Conservation (phyloP, 225 moss, liverwort and hornwort species). For the Straminergon stramineum region DNA sequence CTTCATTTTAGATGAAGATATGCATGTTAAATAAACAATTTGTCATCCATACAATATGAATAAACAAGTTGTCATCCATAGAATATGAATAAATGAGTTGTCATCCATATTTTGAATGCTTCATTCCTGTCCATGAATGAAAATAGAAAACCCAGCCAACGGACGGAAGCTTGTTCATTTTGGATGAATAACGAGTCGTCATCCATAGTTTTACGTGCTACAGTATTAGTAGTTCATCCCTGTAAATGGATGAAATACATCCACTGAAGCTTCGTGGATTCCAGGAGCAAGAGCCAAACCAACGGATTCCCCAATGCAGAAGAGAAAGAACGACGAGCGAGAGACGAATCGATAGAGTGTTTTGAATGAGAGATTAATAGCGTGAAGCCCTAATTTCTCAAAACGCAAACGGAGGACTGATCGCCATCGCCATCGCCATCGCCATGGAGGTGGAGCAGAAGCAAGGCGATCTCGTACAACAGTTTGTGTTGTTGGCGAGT, state of each 20-base stretch:
- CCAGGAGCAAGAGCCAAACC: not conserved
- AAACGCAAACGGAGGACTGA: not conserved
- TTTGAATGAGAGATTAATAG: not conserved
- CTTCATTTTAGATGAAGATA: not conserved
- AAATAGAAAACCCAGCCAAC: not conserved
- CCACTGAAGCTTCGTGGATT: not conserved
- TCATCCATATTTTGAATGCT: too few relatives aligned
- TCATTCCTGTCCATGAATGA: not conserved
- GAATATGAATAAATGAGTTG: too few relatives aligned
- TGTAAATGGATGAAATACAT: not conserved
- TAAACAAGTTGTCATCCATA: too few relatives aligned
- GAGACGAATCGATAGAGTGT: too few relatives aligned
- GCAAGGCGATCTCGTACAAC: slow-evolving; percentile 83
- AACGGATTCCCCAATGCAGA: not conserved
- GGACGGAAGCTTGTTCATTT: not conserved
- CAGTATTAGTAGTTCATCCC: not conserved
- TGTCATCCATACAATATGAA: too few relatives aligned
- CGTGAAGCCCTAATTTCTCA: not conserved
- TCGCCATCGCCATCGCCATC: not conserved
- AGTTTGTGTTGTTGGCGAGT: slow-evolving; percentile 62
- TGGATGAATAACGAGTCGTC: not conserved
- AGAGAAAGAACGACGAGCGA: not conserved
- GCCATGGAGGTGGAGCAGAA: slow-evolving; percentile 83
- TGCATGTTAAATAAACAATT: not conserved
- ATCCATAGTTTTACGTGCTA: not conserved